Conservation (phyloP, 257 asterid species). For the Thymus mandschuricus region DNA sequence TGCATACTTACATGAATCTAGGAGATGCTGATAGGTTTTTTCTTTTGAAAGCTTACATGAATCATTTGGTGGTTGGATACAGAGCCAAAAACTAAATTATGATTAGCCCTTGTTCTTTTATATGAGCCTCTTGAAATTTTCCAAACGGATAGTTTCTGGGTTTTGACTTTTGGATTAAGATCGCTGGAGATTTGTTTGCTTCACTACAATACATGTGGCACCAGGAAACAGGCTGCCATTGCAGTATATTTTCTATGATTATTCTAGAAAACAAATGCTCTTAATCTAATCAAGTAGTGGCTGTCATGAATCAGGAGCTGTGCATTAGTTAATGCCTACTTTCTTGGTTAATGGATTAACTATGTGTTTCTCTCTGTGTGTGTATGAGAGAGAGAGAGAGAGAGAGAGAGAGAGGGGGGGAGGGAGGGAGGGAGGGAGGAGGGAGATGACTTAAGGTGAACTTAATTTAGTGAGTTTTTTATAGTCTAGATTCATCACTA, state of each 20-base stretch:
- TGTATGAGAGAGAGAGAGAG: neutral
- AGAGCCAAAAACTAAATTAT: conserved; percentile 27
- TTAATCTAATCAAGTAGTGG: conserved; percentile 38
- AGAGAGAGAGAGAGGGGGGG: no score
- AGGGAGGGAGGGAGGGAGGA: no score
- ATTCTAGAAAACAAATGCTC: conserved; percentile 1
- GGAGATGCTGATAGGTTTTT: no score
- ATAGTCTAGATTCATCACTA: neutral
- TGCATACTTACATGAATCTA: no score
- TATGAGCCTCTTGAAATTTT: conserved; percentile 20
- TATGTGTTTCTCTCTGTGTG: neutral
- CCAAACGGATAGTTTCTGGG: conserved; percentile 36
- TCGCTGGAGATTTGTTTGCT: conserved; percentile 30
- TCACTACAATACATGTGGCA: conserved; percentile 34
- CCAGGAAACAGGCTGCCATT: conserved; percentile 34
- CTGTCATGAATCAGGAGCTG: conserved; percentile 33
- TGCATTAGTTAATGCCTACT: conserved; percentile 19
- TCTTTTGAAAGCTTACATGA: no score
- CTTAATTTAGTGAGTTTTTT: neutral
- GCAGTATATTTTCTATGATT: conserved; percentile 23
- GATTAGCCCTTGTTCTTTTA: conserved; percentile 22
- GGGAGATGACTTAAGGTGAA: neutral
- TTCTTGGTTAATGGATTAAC: conserved; percentile 23
- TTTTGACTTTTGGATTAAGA: conserved; percentile 40
- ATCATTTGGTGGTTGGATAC: conserved; percentile 41